Conservation (phyloP, 345 rosid genomes). For the Citrus hindsii region DNA sequence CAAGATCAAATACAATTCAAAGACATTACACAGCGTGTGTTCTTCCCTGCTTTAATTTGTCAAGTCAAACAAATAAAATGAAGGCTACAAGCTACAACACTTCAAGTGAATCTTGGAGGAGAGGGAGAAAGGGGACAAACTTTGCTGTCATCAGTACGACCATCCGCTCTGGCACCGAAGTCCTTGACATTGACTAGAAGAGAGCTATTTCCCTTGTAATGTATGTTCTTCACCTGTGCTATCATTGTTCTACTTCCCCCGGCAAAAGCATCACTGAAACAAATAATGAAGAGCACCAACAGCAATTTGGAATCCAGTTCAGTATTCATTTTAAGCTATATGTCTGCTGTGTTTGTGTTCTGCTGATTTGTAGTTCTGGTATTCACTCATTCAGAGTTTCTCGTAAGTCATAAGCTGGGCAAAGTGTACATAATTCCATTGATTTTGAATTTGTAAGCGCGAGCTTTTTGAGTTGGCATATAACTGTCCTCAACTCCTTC, state of each 20-base stretch:
- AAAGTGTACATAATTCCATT: neutral
- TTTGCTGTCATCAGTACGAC: slow-evolving; percentile 23
- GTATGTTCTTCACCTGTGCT: neutral
- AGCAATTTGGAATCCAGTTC: neutral
- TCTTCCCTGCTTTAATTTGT: neutral
- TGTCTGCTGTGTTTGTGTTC: neutral
- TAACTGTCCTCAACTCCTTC: neutral
- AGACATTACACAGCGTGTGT: neutral
- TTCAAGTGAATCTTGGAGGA: neutral
- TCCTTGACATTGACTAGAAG: slow-evolving; percentile 16
- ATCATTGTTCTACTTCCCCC: neutral
- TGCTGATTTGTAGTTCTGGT: neutral
- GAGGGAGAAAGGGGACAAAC: slow-evolving; percentile 14
- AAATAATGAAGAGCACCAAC: slow-evolving; percentile 3
- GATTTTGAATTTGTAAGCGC: neutral
- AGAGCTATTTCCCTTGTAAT: slow-evolving; percentile 10
- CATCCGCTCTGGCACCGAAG: slow-evolving; percentile 33
- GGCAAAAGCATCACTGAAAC: slow-evolving; percentile 8
- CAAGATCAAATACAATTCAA: neutral
- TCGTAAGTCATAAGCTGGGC: neutral
- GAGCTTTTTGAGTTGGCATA: neutral
- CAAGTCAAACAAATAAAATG: neutral
- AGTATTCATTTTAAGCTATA: neutral
- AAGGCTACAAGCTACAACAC: neutral
- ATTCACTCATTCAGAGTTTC: neutral